phyloP scores from a whole-genome alignment of 176 grass and related monocot genomes.

The Hyparrhenia diplandra region DNA sequence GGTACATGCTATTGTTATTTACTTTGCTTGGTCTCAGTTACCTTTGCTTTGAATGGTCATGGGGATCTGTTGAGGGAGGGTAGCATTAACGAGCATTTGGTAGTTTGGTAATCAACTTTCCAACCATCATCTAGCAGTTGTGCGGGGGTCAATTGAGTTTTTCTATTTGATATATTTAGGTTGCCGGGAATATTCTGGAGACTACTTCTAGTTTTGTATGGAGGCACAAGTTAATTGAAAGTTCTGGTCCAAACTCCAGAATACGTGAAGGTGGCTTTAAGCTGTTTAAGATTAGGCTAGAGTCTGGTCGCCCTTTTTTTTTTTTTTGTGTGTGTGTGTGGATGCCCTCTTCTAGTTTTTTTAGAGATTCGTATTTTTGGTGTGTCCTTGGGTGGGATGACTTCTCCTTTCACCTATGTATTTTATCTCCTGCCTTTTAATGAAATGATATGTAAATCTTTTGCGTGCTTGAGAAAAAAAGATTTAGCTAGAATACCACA shows the following conservation, averaged over 20 bases:
- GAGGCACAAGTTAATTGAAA: background rate
- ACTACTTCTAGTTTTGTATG: too few species aligned
- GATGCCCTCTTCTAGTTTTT: background rate
- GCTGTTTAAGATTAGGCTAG: background rate
- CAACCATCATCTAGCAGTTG: background rate
- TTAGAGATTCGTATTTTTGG: background rate
- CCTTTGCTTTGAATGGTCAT: background rate
- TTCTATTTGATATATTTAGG: conserved; percentile 8
- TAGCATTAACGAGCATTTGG: background rate
- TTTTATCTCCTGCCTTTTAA: background rate
- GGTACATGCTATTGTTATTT: background rate
- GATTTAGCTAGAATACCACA: background rate
- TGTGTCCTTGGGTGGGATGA: background rate
- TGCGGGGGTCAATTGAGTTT: background rate
- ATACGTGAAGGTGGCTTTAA: background rate
- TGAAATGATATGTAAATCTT: background rate
- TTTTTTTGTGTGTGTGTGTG: too few species aligned
- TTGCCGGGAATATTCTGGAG: background rate
- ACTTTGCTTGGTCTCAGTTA: background rate
- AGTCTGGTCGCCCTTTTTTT: background rate
- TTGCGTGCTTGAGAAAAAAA: background rate
- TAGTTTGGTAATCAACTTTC: background rate
- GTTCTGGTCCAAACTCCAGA: background rate
- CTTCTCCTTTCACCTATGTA: background rate
- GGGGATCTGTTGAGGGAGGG: background rate